phyloP scores from a whole-genome alignment of 208 protist genomes.

The Trypanosoma avium region DNA sequence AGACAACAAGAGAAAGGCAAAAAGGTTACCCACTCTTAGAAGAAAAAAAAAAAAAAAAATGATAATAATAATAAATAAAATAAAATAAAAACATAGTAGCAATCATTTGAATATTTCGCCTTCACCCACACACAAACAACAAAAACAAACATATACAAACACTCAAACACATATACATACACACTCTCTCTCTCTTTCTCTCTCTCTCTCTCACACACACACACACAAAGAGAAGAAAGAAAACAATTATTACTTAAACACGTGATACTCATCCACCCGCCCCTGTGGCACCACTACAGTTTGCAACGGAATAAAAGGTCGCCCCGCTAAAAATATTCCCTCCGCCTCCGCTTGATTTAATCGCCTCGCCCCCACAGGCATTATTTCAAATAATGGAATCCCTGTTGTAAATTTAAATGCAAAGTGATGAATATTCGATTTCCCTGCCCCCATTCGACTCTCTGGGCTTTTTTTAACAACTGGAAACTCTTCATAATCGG shows the following conservation, averaged over 20 bases:
- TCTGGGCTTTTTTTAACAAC: constrained; percentile 88
- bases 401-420: constrained; percentile 91
- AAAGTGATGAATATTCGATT: constrained; percentile 91
- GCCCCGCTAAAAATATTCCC: constrained; percentile 82
- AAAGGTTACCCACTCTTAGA: background rate
- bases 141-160: background rate
- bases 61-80: too few relatives aligned
- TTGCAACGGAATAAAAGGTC: constrained; percentile 84
- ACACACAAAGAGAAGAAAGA: background rate
- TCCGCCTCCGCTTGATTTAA: constrained; percentile 89
- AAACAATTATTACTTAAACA: constrained; percentile 67
- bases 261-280: constrained; percentile 87
- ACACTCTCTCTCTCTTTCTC: constrained; percentile 7
- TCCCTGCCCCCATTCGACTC: constrained; percentile 88
- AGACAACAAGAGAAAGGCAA: background rate
- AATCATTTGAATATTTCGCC: too few relatives aligned
- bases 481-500: constrained; percentile 90
- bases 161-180: background rate
- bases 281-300: constrained; percentile 88
- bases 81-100: too few relatives aligned
- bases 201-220: background rate
- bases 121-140: background rate
- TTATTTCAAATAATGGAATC: constrained; percentile 87
- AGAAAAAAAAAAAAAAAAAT: too few relatives aligned
- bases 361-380: constrained; percentile 50